Evolutionary conservation across 148 eudicot species (phyloP).

Genomic region (Arctostaphylos glauca): DNA sequence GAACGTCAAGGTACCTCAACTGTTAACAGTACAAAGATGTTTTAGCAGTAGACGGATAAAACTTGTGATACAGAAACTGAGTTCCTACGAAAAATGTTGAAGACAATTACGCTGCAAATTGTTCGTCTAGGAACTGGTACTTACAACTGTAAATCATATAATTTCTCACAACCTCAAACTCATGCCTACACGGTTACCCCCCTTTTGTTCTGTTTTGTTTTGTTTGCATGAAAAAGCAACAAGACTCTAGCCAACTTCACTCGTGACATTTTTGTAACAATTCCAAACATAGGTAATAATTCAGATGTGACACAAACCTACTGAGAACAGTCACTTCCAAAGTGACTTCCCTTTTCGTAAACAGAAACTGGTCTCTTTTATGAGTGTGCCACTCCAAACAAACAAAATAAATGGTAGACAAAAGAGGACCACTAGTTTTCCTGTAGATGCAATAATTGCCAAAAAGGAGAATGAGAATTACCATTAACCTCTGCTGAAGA

Average conservation of each 20-base stretch:
- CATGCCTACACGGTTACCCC: not conserved
- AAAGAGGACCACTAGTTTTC: not conserved
- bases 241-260: not conserved
- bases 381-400: too few relatives aligned
- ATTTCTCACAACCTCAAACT: not conserved
- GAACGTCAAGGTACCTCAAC: not conserved
- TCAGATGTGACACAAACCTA: not conserved
- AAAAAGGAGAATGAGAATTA: conserved; percentile 26
- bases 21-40: not conserved
- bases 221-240: not conserved
- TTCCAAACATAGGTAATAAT: not conserved
- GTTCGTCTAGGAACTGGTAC: not conserved
- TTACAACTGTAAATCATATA: not conserved
- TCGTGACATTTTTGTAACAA: not conserved
- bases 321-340: not conserved
- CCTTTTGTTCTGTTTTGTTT: not conserved
- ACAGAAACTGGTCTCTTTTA: not conserved
- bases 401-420: too few relatives aligned
- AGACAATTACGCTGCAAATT: not conserved
- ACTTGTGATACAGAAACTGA: not conserved
- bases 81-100: not conserved
- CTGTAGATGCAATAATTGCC: not conserved
- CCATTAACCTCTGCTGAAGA: conserved; percentile 71
- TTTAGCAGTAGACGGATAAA: not conserved
- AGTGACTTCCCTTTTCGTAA: not conserved